Evolutionary conservation across 768 basidiomycete species (phyloP).

Genomic region (Psilocybe cyanescens): DNA sequence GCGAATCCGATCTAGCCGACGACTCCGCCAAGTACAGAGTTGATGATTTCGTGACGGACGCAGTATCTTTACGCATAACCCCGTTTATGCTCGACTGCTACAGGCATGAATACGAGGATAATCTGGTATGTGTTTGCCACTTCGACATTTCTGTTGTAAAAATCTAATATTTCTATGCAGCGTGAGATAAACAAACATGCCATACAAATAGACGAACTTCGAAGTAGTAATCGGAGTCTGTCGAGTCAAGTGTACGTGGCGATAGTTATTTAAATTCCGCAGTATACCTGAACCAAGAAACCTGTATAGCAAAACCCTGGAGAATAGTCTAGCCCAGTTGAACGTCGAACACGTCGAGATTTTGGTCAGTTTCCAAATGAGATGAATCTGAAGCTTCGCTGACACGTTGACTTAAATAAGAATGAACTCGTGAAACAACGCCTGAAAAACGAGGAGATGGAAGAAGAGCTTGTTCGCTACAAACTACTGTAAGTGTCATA

Average conservation of each 20-base stretch:
- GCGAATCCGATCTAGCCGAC: constrained; percentile 28
- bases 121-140: constrained; percentile 46
- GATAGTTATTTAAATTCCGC: background rate
- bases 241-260: constrained; percentile 76
- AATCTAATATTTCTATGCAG: constrained; percentile 27
- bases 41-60: constrained; percentile 87
- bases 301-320: constrained; percentile 71
- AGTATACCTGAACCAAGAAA: constrained; percentile 6
- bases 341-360: constrained; percentile 83
- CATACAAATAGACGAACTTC: constrained; percentile 79
- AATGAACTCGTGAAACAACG: constrained; percentile 91
- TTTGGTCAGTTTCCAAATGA: constrained; percentile 46
- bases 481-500: constrained; percentile 74
- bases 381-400: background rate
- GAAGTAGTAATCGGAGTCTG: constrained; percentile 78
- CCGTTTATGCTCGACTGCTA: constrained; percentile 96
- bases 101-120: constrained; percentile 86
- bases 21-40: constrained; percentile 56
- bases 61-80: constrained; percentile 84
- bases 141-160: background rate
- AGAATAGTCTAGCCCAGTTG: constrained; percentile 76
- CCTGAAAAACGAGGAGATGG: constrained; percentile 90
- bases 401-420: constrained; percentile 37
- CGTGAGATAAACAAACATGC: constrained; percentile 83
- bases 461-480: constrained; percentile 92